Evolutionary conservation across 257 asterid species (phyloP), one percentile per base, ranked within the genome.

Genomic region (Nicotiana otophora): DNA sequence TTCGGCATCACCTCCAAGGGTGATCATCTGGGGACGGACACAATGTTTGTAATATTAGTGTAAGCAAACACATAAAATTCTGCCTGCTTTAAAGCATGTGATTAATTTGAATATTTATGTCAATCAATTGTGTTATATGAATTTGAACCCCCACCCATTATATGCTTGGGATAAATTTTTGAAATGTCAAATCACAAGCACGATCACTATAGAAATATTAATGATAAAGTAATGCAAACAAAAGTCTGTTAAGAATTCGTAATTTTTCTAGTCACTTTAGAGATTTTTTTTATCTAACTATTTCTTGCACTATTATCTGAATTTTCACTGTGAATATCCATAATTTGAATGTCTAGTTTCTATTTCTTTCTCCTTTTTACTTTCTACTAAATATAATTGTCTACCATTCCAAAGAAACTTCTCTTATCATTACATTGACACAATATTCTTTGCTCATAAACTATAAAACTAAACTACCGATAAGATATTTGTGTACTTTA

Each of bases 1-100:
- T 81, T 96, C 99, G 31, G 99, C 99, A 82, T 96, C 99, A 31
- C 99, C 99, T 84, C 98, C 99, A 75, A 96, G 94, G 48, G 99
- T 96, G 84, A 94, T 96, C 99, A 96, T 96, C 99, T 96, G 89
- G 54, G 60, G 65, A 84, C 78, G 81, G 19, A 19, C 58, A 53
- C 58, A 53, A 14, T 53, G 34, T 31, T 31, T 31, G 58, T 53
- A 30, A 30, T 30, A 1, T 28, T 64, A 28, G 46, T 12, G 16
- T 2, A 7, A 28, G 20, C 12, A 65, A 64, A 30, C 20, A 65
- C 20, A 30, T 30, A 42, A 65, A 65, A 63, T 63, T 63, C 68
- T 26, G 14, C 68, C 3, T 63, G 33, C 19, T 63, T 26, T 5
- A 33, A 26, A 23, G 33, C 16, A 4, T 23, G 36, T 63, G 12